phyloP scores from a whole-genome alignment of 2,329 filamentous ascomycete species.

The Nothomitra cinnamomea region DNA sequence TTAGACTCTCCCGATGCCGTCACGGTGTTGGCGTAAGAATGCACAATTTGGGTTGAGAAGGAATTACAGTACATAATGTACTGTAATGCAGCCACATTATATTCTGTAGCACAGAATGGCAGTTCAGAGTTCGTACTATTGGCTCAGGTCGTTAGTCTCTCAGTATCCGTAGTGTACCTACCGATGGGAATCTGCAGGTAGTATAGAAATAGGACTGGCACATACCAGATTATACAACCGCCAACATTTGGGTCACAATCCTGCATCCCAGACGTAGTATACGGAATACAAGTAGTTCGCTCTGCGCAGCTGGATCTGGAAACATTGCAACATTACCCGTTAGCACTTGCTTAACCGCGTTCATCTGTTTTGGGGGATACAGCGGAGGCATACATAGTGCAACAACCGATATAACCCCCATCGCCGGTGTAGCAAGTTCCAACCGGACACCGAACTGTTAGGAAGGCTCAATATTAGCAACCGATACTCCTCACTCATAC shows the following conservation, averaged over 20 bases:
- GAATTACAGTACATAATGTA: constrained; percentile 4
- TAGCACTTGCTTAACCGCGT: background rate
- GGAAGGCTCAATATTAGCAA: background rate
- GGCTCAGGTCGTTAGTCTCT: background rate
- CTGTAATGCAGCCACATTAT: background rate
- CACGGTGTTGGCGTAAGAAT: background rate
- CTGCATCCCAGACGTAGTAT: background rate
- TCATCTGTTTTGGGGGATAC: background rate
- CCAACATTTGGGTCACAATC: background rate
- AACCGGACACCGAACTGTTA: background rate
- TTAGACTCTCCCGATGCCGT: background rate
- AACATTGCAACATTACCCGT: background rate
- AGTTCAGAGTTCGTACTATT: background rate
- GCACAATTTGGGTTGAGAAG: background rate
- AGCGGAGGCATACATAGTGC: background rate
- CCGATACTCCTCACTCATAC: background rate
- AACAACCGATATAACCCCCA: constrained; percentile 2
- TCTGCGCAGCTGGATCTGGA: background rate
- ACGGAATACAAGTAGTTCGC: background rate
- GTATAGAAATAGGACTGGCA: background rate
- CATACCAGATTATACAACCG: background rate
- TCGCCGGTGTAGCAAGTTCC: constrained; percentile 4
- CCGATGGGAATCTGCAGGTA: background rate
- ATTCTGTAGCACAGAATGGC: background rate
- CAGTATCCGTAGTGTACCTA: background rate